These are phyloP conservation scores for Hanseniaspora pseudoguilliermondii DNA, from an alignment of 805 yeast genomes.

Conservation along the genomic window DNA sequence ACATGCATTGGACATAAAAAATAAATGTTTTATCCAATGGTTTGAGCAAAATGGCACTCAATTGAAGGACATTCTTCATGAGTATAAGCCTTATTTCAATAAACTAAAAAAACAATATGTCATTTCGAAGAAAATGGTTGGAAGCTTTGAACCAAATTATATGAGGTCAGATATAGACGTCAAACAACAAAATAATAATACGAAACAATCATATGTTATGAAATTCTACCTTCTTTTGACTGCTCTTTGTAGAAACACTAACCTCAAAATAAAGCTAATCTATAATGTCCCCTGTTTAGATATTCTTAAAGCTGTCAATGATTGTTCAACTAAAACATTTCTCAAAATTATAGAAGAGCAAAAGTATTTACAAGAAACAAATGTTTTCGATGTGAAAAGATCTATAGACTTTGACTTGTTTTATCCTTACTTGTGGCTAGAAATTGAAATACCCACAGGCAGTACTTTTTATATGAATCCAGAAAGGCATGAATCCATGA, in stretches of 20 bases:
- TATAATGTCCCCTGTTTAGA: constrained; percentile 7
- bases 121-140: constrained; percentile 9
- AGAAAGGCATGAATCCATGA: background rate
- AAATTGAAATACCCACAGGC: background rate
- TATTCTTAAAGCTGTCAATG: background rate
- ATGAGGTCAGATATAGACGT: background rate
- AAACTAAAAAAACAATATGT: constrained; percentile 2
- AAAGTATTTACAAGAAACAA: background rate
- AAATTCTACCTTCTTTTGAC: background rate
- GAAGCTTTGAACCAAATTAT: background rate
- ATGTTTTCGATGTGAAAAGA: background rate
- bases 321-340: constrained; percentile 5
- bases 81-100: background rate
- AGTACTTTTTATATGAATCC: background rate
- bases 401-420: constrained; percentile 4
- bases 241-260: background rate
- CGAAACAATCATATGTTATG: background rate
- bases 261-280: background rate
- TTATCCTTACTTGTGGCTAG: constrained; percentile 8
- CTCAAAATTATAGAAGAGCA: background rate
- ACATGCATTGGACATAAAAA: constrained; percentile 14
- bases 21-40: constrained; percentile 1
- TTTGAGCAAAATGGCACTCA: background rate
- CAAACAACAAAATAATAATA: background rate
- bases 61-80: background rate